Base-by-base conservation (phyloP, 2,329 filamentous ascomycete genomes). In the Microcyclospora pomicola region DNA sequence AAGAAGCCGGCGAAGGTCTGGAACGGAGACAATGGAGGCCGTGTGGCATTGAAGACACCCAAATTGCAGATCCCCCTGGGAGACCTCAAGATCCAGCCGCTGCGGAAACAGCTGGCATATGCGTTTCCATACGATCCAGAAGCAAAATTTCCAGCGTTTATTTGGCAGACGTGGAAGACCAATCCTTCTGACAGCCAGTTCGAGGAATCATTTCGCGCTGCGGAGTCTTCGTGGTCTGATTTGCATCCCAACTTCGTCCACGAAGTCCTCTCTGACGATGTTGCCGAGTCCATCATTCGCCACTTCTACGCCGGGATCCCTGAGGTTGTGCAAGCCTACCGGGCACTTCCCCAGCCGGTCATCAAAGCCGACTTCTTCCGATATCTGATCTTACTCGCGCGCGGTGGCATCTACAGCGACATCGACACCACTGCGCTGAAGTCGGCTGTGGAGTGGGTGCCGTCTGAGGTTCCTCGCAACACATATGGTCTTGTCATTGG, bases 161-260 rank as follows among this genome's bases (percentile, higher is more conserved):
- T 98, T 56, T 98, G 91, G 91, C 91, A 98, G 69, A 98, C 91
- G 11, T 98, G 91, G 91, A 95, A 92, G 61, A 80, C 76, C 54
- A 82, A 77, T 1, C 87, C 88, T 0, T 73, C 78, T 1, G 81
- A 84, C 15, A 69, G 75, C 36, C 71, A 82, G 44, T 98, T 98
- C 56, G 63, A 62, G 9, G 75, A 80, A 44, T 64, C 68, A 14
- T 87, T 94, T 56, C 78, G 87, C 44, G 76, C 82, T 34, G 72
- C 85, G 42, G 91, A 96, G 64, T 82, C 84, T 11, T 86, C 82
- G 44, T 98, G 91, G 91, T 80, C 83, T 7, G 72, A 82, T 49
- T 66, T 80, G 52, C 86, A 98, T 59, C 88, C 87, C 0, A 79
- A 78, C 15, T 98, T 98, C 56, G 77, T 95, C 16, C 91, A 98